Conservation (phyloP, 2,329 filamentous ascomycete genomes). For the Epichloe coenophiala region DNA sequence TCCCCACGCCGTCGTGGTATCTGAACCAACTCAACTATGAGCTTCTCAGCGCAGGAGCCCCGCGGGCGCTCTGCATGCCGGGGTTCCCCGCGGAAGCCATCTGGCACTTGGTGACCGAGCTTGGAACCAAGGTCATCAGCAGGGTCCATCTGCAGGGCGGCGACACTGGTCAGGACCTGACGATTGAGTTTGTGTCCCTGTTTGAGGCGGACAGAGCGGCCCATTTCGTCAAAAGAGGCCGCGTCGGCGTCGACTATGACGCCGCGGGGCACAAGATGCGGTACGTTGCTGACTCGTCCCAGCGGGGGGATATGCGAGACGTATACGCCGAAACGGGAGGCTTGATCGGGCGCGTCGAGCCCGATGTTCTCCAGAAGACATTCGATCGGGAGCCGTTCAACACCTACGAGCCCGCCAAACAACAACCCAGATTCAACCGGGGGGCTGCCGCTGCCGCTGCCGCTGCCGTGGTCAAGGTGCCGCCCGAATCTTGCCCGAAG, state of each 20-base stretch:
- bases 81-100: constrained; percentile 10
- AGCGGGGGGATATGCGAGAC: background rate
- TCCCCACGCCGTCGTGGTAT: constrained; percentile 7
- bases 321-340: background rate
- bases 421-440: too few relatives aligned
- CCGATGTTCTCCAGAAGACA: background rate
- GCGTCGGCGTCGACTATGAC: background rate
- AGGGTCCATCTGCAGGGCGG: background rate
- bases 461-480: too few relatives aligned
- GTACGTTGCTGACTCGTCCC: background rate
- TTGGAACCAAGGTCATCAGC: constrained; percentile 7
- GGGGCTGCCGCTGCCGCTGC: too few relatives aligned
- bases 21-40: background rate
- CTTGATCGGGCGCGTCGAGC: background rate
- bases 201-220: constrained; percentile 4
- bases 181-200: constrained; percentile 10
- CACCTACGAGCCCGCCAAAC: background rate
- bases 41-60: background rate
- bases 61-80: constrained; percentile 8
- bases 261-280: background rate
- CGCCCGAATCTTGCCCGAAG: background rate
- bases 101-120: constrained; percentile 9
- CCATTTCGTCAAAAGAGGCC: background rate
- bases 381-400: constrained; percentile 1
- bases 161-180: constrained; percentile 2